These are phyloP conservation scores for Xylaria multiplex DNA, from an alignment of 2,329 filamentous ascomycete species.

Conservation along the genomic window DNA sequence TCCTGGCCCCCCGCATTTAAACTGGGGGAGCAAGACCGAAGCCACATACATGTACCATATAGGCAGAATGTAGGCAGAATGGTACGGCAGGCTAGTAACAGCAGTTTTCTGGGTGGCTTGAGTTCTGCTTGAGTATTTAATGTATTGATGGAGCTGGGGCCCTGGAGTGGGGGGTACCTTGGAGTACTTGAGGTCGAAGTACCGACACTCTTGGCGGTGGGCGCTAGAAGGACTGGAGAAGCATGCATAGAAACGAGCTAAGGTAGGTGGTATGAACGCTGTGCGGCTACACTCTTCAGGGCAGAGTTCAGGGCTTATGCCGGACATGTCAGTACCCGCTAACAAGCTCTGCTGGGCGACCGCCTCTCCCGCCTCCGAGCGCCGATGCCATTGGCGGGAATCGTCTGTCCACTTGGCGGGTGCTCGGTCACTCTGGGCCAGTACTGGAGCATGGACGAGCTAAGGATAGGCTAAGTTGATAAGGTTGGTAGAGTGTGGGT, in stretches of 20 bases:
- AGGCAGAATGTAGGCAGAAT: background rate
- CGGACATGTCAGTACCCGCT: conserved; percentile 25
- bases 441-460: background rate
- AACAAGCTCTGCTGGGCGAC: conserved; percentile 36
- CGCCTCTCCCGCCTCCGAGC: conserved; percentile 34
- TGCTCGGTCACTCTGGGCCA: conserved; percentile 13
- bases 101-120: background rate
- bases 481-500: conserved; percentile 26
- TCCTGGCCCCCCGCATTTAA: conserved; percentile 15
- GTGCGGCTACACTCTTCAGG: conserved; percentile 31
- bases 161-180: conserved; percentile 24
- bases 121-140: no score
- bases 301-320: conserved; percentile 29
- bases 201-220: conserved; percentile 29
- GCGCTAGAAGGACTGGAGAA: conserved; percentile 53
- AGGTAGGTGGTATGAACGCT: conserved; percentile 30
- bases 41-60: conserved; percentile 22
- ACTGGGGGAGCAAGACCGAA: conserved; percentile 27
- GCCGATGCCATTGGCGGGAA: conserved; percentile 20
- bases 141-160: conserved; percentile 15
- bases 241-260: conserved; percentile 48
- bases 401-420: conserved; percentile 1
- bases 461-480: conserved; percentile 28
- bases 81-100: background rate
- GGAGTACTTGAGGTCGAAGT: conserved; percentile 30